A percentile compares a stretch with the other conserved stretches of the same genome.
Evolutionary conservation across 2,329 filamentous ascomycete species (phyloP).

Genomic region (Periglandula ipomoeae): DNA sequence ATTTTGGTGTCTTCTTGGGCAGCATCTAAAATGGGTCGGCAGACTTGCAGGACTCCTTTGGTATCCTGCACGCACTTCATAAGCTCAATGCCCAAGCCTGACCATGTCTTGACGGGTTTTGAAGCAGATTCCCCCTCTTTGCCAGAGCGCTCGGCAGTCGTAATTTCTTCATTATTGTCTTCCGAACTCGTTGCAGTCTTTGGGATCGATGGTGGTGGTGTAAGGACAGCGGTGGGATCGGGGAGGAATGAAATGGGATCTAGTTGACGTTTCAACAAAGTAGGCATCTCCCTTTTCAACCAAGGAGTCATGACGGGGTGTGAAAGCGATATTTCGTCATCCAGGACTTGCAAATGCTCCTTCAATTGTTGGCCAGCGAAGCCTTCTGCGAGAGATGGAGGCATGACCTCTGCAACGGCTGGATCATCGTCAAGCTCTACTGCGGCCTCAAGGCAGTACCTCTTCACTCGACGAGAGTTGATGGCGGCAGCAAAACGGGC

Average conservation of each 20-base stretch:
- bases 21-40: slow-evolving; percentile 18
- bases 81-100: slow-evolving; percentile 24
- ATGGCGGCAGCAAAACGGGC: slow-evolving; percentile 50
- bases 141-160: background rate
- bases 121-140: background rate
- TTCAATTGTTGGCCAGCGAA: slow-evolving; percentile 55
- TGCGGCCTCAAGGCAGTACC: slow-evolving; percentile 57
- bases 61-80: slow-evolving; percentile 23
- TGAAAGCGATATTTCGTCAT: slow-evolving; percentile 46
- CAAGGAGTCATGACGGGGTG: slow-evolving; percentile 54
- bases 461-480: slow-evolving; percentile 45
- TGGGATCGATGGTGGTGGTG: slow-evolving; percentile 18
- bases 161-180: background rate
- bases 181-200: background rate
- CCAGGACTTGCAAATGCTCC: slow-evolving; percentile 41
- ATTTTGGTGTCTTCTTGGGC: slow-evolving; percentile 10
- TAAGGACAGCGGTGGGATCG: slow-evolving; percentile 35
- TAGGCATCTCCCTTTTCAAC: slow-evolving; percentile 40
- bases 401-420: slow-evolving; percentile 50
- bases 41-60: slow-evolving; percentile 19
- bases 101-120: slow-evolving; percentile 21
- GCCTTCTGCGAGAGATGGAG: slow-evolving; percentile 53
- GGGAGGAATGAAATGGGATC: slow-evolving; percentile 57
- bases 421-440: slow-evolving; percentile 61
- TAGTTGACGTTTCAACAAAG: slow-evolving; percentile 41